Evolutionary conservation across 225 moss, liverwort and hornwort genomes (phyloP).

Genomic region (Polytrichum commune): DNA sequence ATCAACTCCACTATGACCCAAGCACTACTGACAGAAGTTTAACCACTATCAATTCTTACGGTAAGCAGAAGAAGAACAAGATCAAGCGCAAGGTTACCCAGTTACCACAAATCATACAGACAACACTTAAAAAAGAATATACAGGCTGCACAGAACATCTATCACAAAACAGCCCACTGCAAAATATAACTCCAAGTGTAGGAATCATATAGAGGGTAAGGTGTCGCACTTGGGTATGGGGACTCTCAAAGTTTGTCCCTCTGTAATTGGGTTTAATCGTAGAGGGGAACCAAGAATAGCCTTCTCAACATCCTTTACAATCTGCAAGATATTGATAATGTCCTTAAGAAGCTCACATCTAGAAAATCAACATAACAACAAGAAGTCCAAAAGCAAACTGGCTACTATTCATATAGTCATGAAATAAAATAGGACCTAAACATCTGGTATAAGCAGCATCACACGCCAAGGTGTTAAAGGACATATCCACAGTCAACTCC

Average conservation of each 20-base stretch:
- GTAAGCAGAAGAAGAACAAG: no score
- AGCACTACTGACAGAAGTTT: neutral
- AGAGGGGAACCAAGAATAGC: slow-evolving; percentile 76
- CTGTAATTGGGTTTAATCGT: slow-evolving; percentile 62
- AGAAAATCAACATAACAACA: no score
- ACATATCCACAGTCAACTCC: neutral
- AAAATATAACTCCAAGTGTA: no score
- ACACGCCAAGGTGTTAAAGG: neutral
- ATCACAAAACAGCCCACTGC: no score
- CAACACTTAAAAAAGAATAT: no score
- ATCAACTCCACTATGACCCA: slow-evolving; percentile 5
- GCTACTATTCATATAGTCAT: no score
- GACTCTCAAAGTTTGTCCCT: slow-evolving; percentile 65
- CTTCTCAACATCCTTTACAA: slow-evolving; percentile 81
- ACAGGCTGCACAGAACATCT: no score
- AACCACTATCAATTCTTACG: no score
- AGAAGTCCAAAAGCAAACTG: neutral
- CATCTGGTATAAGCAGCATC: neutral
- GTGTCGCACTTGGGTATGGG: slow-evolving; percentile 73
- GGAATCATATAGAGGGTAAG: no score
- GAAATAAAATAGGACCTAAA: no score
- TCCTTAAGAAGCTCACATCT: slow-evolving; percentile 5
- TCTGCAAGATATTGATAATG: slow-evolving; percentile 35
- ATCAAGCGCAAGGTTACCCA: no score
- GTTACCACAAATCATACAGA: no score